Evolutionary conservation across 1,284 basidiomycete species (phyloP), one percentile per base, ranked within the genome.

Genomic region (Boletus semigastroideus): DNA sequence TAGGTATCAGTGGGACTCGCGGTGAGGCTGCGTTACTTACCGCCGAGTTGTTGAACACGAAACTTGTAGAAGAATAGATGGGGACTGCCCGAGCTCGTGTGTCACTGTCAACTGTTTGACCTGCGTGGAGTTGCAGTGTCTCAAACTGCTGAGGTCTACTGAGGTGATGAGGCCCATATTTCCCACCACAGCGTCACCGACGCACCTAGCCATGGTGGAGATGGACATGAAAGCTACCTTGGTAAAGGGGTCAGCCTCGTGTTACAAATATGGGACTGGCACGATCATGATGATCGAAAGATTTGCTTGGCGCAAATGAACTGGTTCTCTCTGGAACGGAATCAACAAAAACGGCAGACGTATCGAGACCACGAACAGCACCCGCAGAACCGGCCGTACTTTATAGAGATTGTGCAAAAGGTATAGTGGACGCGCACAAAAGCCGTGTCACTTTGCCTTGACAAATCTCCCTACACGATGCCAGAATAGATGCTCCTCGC

Each of bases 41-140:
- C 55, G 79, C 79, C 16, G 87, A 84, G 65, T 89, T 74, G 63
- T 92, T 86, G 77, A 94, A 93, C 25, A 87, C 85, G 62, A 85
- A 93, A 54, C 86, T 88, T 0, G 86, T 86, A 2, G 84, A 77
- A 1, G 86, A 82, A 55, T 92, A 92, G 71, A 94, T 92, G 2
- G 92, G 92, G 0, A 86, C 84, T 17, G 92, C 92, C 11, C 90
- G 83, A 3, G 92, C 83, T 55, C 88, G 84, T n/a, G 87, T 90
- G 27, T 83, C 70, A 1, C 82, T 72, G 72, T 92, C 90, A 10
- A 82, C 79, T 20, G 71, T 69, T 62, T 92, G 89, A 9, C 92
- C 92, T 40, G 86, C 92, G 65, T 94, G 92, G 28, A 94, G 77
- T 72, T 92, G 87, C 46, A 91, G 74, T 7, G 90, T 92, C 63